A percentile compares a stretch with the other conserved stretches of the same genome.
Evolutionary conservation across 148 eudicot genomes (phyloP).

Genomic region (Chenopodium album): DNA sequence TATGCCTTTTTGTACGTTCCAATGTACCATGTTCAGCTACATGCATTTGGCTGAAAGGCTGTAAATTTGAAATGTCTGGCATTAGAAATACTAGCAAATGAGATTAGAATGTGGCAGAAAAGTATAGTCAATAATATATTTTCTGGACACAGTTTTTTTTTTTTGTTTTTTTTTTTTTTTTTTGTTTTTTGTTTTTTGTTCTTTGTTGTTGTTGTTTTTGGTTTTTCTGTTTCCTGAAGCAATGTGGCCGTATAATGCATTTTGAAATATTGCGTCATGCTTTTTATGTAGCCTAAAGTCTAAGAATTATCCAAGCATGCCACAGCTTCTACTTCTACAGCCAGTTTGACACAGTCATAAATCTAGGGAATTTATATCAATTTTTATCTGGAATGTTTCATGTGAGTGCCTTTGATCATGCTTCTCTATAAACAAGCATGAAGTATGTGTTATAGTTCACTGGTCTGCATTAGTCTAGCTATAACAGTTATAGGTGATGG

Average conservation of each 20-base stretch:
- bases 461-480: neutral
- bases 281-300: neutral
- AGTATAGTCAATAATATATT: neutral
- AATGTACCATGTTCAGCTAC: conserved; percentile 7
- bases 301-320: neutral
- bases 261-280: neutral
- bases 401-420: neutral
- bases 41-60: neutral
- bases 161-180: neutral
- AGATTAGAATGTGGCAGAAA: neutral
- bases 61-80: neutral
- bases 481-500: neutral
- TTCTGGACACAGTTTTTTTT: neutral
- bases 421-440: neutral
- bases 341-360: neutral
- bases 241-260: neutral
- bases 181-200: too few species aligned
- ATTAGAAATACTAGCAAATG: neutral
- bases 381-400: neutral
- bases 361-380: neutral
- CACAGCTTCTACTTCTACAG: neutral
- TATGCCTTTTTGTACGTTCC: conserved; percentile 5
- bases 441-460: neutral
- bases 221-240: neutral
- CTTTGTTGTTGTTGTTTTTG: too few species aligned